Conservation (phyloP, 805 yeast genomes). For the Candida parachauliodes region DNA sequence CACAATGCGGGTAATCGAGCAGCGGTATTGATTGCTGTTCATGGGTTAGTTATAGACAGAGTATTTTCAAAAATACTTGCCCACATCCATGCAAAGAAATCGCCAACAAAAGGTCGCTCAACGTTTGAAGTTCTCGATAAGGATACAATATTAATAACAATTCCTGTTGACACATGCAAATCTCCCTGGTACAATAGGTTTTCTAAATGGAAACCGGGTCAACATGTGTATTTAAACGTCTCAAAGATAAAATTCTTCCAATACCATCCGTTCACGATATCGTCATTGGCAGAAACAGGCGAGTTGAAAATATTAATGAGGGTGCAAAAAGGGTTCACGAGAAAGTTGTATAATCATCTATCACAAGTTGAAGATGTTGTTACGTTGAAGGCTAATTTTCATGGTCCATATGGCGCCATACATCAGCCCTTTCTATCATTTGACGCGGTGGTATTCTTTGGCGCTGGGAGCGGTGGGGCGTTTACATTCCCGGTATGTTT, state of each 20-base stretch:
- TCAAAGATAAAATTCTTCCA: conserved; percentile 33
- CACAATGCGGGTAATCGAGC: conserved; percentile 36
- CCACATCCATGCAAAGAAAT: conserved; percentile 26
- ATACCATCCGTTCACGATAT: conserved; percentile 47
- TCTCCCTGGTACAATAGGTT: conserved; percentile 25
- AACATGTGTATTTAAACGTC: conserved; percentile 41
- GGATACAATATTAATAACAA: conserved; percentile 34
- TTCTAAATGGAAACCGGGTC: conserved; percentile 46
- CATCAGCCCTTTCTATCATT: conserved; percentile 40
- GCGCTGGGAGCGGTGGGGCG: conserved; percentile 47
- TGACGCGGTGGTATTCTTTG: conserved; percentile 35
- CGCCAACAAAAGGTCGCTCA: conserved; percentile 38
- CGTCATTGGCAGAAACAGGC: conserved; percentile 34
- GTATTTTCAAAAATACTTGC: conserved; percentile 27
- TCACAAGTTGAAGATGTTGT: conserved; percentile 11
- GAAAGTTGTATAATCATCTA: conserved; percentile 26
- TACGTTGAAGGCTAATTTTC: conserved; percentile 31
- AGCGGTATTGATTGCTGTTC: conserved; percentile 39
- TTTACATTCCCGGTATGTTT: conserved; percentile 44
- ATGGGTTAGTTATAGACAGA: conserved; percentile 40
- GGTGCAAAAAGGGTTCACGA: conserved; percentile 42
- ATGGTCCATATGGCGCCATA: conserved; percentile 48
- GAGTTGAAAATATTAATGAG: conserved; percentile 39
- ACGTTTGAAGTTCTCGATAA: conserved; percentile 39
- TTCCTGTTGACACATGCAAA: conserved; percentile 26